Evolutionary conservation across 768 basidiomycete species (phyloP), one percentile per base, ranked within the genome.

Genomic region (Podaxis sp.): DNA sequence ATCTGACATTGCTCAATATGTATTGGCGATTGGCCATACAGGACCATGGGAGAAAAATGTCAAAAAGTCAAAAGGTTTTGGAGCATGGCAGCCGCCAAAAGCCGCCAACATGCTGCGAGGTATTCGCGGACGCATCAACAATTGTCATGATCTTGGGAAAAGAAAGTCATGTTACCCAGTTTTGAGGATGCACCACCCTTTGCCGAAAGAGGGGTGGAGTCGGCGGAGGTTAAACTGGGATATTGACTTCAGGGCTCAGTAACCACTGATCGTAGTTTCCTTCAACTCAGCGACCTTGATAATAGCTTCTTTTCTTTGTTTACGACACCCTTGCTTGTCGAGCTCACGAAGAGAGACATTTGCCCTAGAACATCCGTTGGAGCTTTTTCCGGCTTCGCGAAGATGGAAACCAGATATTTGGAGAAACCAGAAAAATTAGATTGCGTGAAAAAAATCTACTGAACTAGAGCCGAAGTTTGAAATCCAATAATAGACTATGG

Each of bases 191-290:
- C 25, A 48, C 47, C 25, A 23, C 21, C 21, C 11, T 35, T 21
- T 36, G 51, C 10, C 21, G 52, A 54, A 38, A 23, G 52, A 38
- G 52, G 37, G 11, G 48, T 58, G 57, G 57, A 58, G 57, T 58
- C 57, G 57, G 57, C 57, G 46, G 57, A 36, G 21, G 57, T 48
- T 28, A n/a, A 47, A 16, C 23, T 23, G 2, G 14, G 35, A 2
- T 57, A 47, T 57, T 47, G 55, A 40, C 47, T 38, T 58, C 35
- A 58, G 57, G 35, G 35, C 21, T 46, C 35, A 23, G 57, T 28
- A 58, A 50, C 25, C 23, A 27, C 28, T 35, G 44, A 48, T 50
- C 57, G 21, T 48, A 37, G 47, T 37, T 35, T 18, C 21, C 47
- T 47, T 23, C n/a, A n/a, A 48, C 32, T 57, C 25, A 37, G 23